Conservation (phyloP, 768 basidiomycete species). For the Tulasnella sp. region DNA sequence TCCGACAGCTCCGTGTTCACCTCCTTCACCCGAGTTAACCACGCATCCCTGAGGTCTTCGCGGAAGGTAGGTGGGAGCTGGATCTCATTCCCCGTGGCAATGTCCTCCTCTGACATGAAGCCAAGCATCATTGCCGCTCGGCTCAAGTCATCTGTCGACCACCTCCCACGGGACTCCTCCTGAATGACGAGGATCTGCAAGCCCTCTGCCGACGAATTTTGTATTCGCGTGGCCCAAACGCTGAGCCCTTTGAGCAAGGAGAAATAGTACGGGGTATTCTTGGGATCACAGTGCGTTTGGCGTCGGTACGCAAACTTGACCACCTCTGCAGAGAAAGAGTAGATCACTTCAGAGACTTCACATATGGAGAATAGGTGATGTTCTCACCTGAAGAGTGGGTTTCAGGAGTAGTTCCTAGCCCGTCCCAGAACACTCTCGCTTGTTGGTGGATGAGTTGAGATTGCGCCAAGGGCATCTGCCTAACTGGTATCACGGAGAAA, state of each 20-base stretch:
- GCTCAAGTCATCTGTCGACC: conserved; percentile 53
- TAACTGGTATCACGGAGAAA: neutral
- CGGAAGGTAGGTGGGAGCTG: conserved; percentile 53
- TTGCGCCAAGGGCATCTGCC: neutral
- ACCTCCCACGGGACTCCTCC: conserved; percentile 63
- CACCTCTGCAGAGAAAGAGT: conserved; percentile 47
- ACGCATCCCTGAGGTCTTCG: neutral
- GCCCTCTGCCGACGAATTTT: conserved; percentile 45
- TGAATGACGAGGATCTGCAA: conserved; percentile 57
- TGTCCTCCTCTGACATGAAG: conserved; percentile 54
- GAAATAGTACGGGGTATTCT: conserved; percentile 59
- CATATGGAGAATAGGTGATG: too few species aligned
- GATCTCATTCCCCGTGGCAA: conserved; percentile 57
- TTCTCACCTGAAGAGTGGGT: conserved; percentile 59
- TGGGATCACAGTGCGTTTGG: conserved; percentile 76
- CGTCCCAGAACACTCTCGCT: neutral
- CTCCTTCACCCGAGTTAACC: conserved; percentile 1
- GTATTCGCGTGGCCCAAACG: conserved; percentile 39
- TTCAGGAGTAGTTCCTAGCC: conserved; percentile 60
- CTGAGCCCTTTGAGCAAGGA: conserved; percentile 32
- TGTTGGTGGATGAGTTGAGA: neutral
- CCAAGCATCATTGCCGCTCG: conserved; percentile 53
- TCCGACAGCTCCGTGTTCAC: neutral
- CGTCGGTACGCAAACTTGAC: conserved; percentile 75
- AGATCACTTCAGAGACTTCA: conserved; percentile 25